These are phyloP conservation scores for Tarenaya hassleriana DNA, from an alignment of 345 rosid species.

Conservation along the genomic window DNA sequence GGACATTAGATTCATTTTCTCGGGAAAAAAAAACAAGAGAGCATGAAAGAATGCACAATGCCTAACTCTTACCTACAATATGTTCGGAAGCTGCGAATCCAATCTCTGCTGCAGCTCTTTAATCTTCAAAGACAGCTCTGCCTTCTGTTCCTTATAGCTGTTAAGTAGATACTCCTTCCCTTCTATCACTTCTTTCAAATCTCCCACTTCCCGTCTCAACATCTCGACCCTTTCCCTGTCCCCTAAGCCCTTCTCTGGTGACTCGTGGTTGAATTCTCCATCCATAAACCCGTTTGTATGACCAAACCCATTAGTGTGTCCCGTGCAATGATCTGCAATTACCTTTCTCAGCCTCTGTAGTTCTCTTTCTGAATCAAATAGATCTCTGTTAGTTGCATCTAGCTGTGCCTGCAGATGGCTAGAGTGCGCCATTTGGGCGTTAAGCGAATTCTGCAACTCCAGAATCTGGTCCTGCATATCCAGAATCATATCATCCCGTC, in stretches of 20 bases:
- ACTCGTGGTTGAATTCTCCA: constrained; percentile 36
- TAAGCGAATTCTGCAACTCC: constrained; percentile 63
- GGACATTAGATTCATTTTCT: constrained; percentile 16
- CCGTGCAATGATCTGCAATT: constrained; percentile 76
- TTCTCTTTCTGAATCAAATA: constrained; percentile 77
- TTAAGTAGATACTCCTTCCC: constrained; percentile 79
- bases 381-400: constrained; percentile 61
- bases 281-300: constrained; percentile 49
- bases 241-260: constrained; percentile 40
- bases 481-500: constrained; percentile 86
- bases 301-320: constrained; percentile 48
- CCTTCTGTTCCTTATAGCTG: constrained; percentile 82
- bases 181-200: constrained; percentile 80
- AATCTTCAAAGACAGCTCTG: constrained; percentile 68
- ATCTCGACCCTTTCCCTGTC: constrained; percentile 55
- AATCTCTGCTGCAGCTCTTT: constrained; percentile 82
- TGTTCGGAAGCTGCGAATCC: constrained; percentile 78
- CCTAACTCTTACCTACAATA: constrained; percentile 70
- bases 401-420: constrained; percentile 68
- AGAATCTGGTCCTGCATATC: constrained; percentile 95
- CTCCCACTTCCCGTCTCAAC: constrained; percentile 79
- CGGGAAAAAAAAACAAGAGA: constrained; percentile 5
- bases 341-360: constrained; percentile 82
- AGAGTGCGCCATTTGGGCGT: constrained; percentile 55
- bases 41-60: constrained; percentile 58